Conservation (phyloP, 768 basidiomycete species). For the Cyclocybe cylindracea region DNA sequence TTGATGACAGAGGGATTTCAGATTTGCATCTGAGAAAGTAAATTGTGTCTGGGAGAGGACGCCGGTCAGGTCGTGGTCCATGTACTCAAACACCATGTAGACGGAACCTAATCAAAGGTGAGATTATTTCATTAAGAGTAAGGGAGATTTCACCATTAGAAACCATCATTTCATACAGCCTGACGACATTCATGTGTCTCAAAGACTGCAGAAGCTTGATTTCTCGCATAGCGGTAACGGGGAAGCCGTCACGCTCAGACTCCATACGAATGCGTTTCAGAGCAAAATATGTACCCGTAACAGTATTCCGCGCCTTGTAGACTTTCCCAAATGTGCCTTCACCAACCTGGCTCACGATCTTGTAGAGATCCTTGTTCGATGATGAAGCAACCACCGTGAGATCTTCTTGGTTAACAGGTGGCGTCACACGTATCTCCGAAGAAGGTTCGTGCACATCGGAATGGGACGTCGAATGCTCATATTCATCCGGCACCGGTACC, state of each 20-base stretch:
- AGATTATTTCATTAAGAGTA: conserved; percentile 6
- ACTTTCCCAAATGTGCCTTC: conserved; percentile 99
- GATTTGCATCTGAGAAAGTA: conserved; percentile 78
- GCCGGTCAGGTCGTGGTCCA: conserved; percentile 98
- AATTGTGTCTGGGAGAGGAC: conserved; percentile 91
- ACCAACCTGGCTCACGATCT: conserved; percentile 90
- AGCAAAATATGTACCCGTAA: conserved; percentile 79
- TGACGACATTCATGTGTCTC: conserved; percentile 86
- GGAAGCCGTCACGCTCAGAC: conserved; percentile 95
- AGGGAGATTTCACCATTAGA: conserved; percentile 69
- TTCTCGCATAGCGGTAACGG: conserved; percentile 98
- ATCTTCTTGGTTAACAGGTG: conserved; percentile 13
- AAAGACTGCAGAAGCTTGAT: conserved; percentile 95
- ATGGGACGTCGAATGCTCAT: conserved; percentile 13
- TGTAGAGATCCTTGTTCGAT: conserved; percentile 64
- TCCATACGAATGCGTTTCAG: conserved; percentile 98
- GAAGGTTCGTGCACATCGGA: conserved; percentile 1
- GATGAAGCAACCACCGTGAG: conserved; percentile 14
- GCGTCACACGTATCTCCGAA: conserved; percentile 14
- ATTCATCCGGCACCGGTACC: not conserved
- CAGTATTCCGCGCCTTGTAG: conserved; percentile 86
- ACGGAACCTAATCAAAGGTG: conserved; percentile 67
- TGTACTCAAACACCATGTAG: conserved; percentile 99
- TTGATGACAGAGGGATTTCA: conserved; percentile 95
- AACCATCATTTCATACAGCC: conserved; percentile 97